Base-by-base conservation (phyloP, 2,329 filamentous ascomycete genomes). In the Colletotrichum noveboracense region DNA sequence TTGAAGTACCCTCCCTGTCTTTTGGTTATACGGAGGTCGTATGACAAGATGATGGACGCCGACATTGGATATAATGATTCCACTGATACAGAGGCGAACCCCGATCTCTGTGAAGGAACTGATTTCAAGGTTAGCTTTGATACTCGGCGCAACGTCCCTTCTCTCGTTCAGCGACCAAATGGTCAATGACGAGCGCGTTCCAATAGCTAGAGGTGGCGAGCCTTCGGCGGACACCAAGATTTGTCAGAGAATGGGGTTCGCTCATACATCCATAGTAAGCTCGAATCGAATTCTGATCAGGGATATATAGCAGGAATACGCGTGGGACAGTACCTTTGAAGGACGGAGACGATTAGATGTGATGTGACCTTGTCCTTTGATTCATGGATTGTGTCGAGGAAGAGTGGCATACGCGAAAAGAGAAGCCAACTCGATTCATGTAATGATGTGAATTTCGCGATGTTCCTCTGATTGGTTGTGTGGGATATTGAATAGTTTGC, bases 151-250 rank as follows among this genome's bases (percentile, higher is more conserved):
- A 13, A 21, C n/a, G 43, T 52, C 26, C 26, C 26, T 28, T 52
- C 6, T 52, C 12, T 21, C 43, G 43, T 52, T 52, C 43, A 52
- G 43, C 43, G 43, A 21, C 43, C 43, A 52, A 52, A 3, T n/a
- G 2, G 18, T 7, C n/a, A 1, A 52, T 7, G n/a, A 52, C 6
- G n/a, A 21, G n/a, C 0, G n/a, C n/a, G 38, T 7, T 48, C 6
- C 38, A n/a, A 48, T 1, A 52, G n/a, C 4, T 21, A 52, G 9
- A 24, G 43, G 43, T 52, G 43, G 43, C 6, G 6, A 52, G 43
- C 21, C 43, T 21, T 52, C 12, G 43, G 43, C 43, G n/a, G n/a
- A 52, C n/a, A 52, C 1, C n/a, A 52, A 7, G 0, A 0, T 21
- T 0, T 52, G 43, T 21, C 10, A 21, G 43, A 48, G 9, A 10